Percentiles rank a stretch among this genome's conserved stretches.
Evolutionary conservation across 2,329 filamentous ascomycete genomes (phyloP).

Genomic region (Gaeumannomyces sp.): DNA sequence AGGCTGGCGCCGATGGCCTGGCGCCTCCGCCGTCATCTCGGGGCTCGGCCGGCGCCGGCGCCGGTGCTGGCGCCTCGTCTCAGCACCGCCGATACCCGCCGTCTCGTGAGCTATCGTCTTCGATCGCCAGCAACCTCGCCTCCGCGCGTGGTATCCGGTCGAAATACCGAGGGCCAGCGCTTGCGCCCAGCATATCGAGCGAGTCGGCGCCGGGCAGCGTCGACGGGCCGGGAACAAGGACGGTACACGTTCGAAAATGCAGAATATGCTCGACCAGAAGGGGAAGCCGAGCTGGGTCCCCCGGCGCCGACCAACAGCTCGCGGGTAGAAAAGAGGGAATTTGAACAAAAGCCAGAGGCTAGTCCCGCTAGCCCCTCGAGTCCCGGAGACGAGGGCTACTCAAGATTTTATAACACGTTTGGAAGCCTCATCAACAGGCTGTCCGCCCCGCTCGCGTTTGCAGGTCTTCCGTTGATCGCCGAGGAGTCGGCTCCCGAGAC

Average conservation of each 20-base stretch:
- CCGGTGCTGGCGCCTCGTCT: constrained; percentile 22
- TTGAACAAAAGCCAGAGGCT: constrained; percentile 20
- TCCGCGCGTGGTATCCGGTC: constrained; percentile 74
- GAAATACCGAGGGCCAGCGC: constrained; percentile 58
- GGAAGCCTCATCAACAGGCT: constrained; percentile 82
- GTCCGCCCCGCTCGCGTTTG: constrained; percentile 86
- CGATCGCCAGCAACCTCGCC: constrained; percentile 82
- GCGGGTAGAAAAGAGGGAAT: constrained; percentile 21
- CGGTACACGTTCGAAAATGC: constrained; percentile 46
- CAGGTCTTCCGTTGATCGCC: constrained; percentile 71
- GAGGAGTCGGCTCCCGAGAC: constrained; percentile 35
- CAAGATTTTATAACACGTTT: constrained; percentile 87
- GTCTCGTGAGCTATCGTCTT: constrained; percentile 67
- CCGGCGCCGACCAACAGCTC: constrained; percentile 27
- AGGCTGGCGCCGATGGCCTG: constrained; percentile 7
- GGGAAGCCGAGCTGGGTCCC: constrained; percentile 48
- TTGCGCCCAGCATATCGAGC: constrained; percentile 66
- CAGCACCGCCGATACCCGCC: constrained; percentile 46
- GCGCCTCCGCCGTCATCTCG: neutral
- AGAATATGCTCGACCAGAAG: constrained; percentile 47
- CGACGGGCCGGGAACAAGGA: constrained; percentile 49
- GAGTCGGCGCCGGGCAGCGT: constrained; percentile 68
- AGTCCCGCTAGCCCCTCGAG: constrained; percentile 18
- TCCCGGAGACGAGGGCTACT: constrained; percentile 67
- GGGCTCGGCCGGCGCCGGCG: constrained; percentile 22